phyloP scores from a whole-genome alignment of 306 rosid species.

The Malus domestica region DNA sequence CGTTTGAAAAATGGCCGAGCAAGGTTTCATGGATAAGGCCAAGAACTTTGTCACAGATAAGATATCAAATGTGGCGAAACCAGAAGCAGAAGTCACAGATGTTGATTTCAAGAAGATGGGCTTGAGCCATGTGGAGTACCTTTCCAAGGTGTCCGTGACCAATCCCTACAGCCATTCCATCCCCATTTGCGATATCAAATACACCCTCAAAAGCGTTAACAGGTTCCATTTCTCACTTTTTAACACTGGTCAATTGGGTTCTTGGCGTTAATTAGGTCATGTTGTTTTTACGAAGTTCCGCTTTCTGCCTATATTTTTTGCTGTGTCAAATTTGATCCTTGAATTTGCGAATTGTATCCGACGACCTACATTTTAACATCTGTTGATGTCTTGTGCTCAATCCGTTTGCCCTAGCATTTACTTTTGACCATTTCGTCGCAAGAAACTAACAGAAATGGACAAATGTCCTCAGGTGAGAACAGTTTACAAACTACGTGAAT shows the following conservation, averaged over 20 bases:
- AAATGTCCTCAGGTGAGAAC: neutral
- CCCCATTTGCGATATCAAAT: conserved; percentile 65
- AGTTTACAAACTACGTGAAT: neutral
- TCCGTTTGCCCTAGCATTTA: neutral
- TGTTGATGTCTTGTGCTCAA: neutral
- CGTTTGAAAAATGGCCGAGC: conserved; percentile 36
- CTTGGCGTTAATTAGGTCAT: neutral
- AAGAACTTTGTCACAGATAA: conserved; percentile 48
- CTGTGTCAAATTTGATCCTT: neutral
- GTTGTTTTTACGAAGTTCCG: neutral
- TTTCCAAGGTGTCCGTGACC: conserved; percentile 44
- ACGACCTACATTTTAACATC: neutral
- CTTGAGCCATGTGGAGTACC: conserved; percentile 43
- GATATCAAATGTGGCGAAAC: conserved; percentile 39
- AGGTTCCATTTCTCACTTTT: conserved; percentile 18
- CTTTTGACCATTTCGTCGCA: neutral
- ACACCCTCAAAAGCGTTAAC: conserved; percentile 61
- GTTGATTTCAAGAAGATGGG: conserved; percentile 59
- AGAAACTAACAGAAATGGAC: neutral
- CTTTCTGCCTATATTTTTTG: neutral
- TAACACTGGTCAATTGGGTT: neutral
- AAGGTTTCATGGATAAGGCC: conserved; percentile 39
- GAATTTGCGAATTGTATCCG: neutral
- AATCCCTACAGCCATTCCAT: conserved; percentile 50
- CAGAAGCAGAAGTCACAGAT: conserved; percentile 56